A percentile compares a stretch with the other conserved stretches of the same genome.
These are phyloP conservation scores for Orbilia quercus DNA, from an alignment of 2,329 filamentous ascomycete genomes.

Conservation along the genomic window DNA sequence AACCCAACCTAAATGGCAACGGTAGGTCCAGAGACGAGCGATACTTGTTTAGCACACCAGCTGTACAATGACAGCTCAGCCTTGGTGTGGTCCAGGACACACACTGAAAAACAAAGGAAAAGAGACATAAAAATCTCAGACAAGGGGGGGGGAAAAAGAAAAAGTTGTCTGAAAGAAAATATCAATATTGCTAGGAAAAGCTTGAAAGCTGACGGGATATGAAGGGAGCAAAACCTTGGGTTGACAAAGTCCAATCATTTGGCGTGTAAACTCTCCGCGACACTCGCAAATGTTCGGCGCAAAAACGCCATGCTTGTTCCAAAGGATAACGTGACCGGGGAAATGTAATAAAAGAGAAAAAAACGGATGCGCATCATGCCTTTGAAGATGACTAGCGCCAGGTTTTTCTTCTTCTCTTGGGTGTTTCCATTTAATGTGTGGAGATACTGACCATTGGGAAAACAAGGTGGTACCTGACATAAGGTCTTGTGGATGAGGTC, in stretches of 20 bases:
- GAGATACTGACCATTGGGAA: slow-evolving; percentile 50
- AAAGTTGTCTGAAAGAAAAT: slow-evolving; percentile 46
- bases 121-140: slow-evolving; percentile 35
- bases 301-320: slow-evolving; percentile 44
- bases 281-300: slow-evolving; percentile 15
- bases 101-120: slow-evolving; percentile 35
- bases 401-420: slow-evolving; percentile 33
- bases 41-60: slow-evolving; percentile 44
- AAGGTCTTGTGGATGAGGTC: slow-evolving; percentile 56
- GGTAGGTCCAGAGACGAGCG: slow-evolving; percentile 39
- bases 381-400: slow-evolving; percentile 29
- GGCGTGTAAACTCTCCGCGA: slow-evolving; percentile 38
- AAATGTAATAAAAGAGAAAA: slow-evolving; percentile 34
- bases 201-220: slow-evolving; percentile 54
- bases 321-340: slow-evolving; percentile 48
- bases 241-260: slow-evolving; percentile 36
- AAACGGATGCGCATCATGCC: slow-evolving; percentile 49
- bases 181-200: slow-evolving; percentile 35
- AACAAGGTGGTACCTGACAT: slow-evolving; percentile 53
- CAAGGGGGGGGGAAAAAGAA: slow-evolving; percentile 51
- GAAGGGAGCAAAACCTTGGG: slow-evolving; percentile 18
- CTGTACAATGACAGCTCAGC: slow-evolving; percentile 52
- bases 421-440: slow-evolving; percentile 19
- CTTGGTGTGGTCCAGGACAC: slow-evolving; percentile 41
- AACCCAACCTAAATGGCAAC: slow-evolving; percentile 55